Evolutionary conservation across 2,329 filamentous ascomycete species (phyloP).

Genomic region (Fusarium hostae): DNA sequence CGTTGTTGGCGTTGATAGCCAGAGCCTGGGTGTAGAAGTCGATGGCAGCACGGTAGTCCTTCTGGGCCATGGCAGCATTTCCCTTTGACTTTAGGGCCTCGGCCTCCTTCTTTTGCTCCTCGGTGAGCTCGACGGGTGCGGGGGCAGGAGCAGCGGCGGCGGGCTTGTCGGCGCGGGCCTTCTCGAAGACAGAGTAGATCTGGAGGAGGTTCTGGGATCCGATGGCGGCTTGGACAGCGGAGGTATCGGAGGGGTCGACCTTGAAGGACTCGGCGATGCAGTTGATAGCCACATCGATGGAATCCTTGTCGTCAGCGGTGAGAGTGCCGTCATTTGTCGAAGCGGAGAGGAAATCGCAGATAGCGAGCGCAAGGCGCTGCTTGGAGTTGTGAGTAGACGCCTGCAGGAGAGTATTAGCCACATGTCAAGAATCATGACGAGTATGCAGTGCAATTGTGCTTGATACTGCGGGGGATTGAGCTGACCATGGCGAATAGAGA

Average conservation of each 20-base stretch:
- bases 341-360: slow-evolving; percentile 91
- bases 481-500: slow-evolving; percentile 26
- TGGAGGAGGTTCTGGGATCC: slow-evolving; percentile 87
- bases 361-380: slow-evolving; percentile 94
- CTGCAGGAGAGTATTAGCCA: slow-evolving; percentile 18
- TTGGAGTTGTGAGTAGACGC: slow-evolving; percentile 60
- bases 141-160: slow-evolving; percentile 49
- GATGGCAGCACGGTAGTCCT: slow-evolving; percentile 87
- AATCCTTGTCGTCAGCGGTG: slow-evolving; percentile 87
- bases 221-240: slow-evolving; percentile 78
- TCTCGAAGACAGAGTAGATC: slow-evolving; percentile 97
- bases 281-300: slow-evolving; percentile 91
- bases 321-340: slow-evolving; percentile 91
- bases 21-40: slow-evolving; percentile 90
- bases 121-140: slow-evolving; percentile 50
- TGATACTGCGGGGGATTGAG: slow-evolving; percentile 12
- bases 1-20: slow-evolving; percentile 82
- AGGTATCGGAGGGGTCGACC: slow-evolving; percentile 83
- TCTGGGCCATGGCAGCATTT: slow-evolving; percentile 94
- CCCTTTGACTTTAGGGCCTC: slow-evolving; percentile 90
- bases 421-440: slow-evolving; percentile 7
- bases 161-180: slow-evolving; percentile 68
- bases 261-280: slow-evolving; percentile 97
- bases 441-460: slow-evolving; percentile 1
- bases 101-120: slow-evolving; percentile 79